Evolutionary conservation across 768 basidiomycete genomes (phyloP).

Genomic region (Russula virescens): DNA sequence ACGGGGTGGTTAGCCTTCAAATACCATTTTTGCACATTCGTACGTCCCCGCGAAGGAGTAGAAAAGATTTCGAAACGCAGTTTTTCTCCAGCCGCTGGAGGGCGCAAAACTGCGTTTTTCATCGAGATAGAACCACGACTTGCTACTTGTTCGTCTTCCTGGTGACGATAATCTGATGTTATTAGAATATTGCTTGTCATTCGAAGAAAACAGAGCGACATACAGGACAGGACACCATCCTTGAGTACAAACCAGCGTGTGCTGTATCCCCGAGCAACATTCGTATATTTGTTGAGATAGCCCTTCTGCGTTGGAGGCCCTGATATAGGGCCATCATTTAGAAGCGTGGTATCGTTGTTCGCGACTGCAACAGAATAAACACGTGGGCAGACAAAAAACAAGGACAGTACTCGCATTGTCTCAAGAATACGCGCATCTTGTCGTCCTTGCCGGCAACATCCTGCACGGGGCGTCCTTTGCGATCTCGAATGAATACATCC

Average conservation of each 20-base stretch:
- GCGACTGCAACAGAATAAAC: slow-evolving; percentile 43
- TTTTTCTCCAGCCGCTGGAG: slow-evolving; percentile 46
- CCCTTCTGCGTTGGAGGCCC: slow-evolving; percentile 65
- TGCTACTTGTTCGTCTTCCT: slow-evolving; percentile 83
- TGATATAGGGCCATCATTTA: slow-evolving; percentile 40
- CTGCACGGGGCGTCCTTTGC: slow-evolving; percentile 58
- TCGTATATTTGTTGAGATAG: slow-evolving; percentile 87
- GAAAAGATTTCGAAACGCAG: slow-evolving; percentile 81
- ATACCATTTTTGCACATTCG: slow-evolving; percentile 66
- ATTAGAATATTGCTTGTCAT: neutral
- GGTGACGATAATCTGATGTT: slow-evolving; percentile 66
- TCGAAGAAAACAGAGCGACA: slow-evolving; percentile 28
- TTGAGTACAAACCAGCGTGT: slow-evolving; percentile 91
- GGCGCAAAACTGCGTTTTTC: slow-evolving; percentile 65
- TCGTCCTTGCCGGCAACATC: slow-evolving; percentile 76
- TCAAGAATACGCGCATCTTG: slow-evolving; percentile 70
- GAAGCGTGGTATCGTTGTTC: slow-evolving; percentile 71
- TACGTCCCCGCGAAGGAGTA: slow-evolving; percentile 43
- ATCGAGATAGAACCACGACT: slow-evolving; percentile 86
- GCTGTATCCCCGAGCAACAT: slow-evolving; percentile 85
- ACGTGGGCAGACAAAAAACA: neutral
- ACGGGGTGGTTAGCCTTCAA: slow-evolving; percentile 83
- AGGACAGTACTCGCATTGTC: slow-evolving; percentile 58
- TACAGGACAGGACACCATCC: slow-evolving; percentile 79
- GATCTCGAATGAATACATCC: slow-evolving; percentile 82